Evolutionary conservation across 805 yeast genomes (phyloP), one percentile per base, ranked within the genome.

Genomic region (Pichia thaimueangensis): DNA sequence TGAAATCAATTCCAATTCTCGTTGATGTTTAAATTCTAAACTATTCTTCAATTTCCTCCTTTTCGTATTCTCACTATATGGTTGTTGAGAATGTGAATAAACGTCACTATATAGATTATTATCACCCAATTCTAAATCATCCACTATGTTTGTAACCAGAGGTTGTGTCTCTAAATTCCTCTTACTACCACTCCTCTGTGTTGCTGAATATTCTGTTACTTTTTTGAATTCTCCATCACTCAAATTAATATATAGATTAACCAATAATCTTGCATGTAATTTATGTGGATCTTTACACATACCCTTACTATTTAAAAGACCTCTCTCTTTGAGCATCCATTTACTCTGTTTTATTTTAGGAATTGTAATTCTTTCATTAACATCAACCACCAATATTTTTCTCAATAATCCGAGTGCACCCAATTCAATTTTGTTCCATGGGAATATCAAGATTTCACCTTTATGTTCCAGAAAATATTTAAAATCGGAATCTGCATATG

Each of bases 401-500:
- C 81, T 60, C 36, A 82, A 50, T 13, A 82, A 48, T 12, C 82
- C 73, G 24, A 78, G 48, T 2, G 72, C 73, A 8, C 62, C 64
- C 1, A 73, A 60, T 8, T 77, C 71, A 20, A 81, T 58, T 45
- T 63, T 69, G 13, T 65, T 62, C 87, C 88, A 81, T 0, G 82
- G 79, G 9, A 69, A 67, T 10, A 62, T 51, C 28, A 64, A 49
- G 2, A 71, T 56, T 31, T 70, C 70, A 3, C 82, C 82, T 21
- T 70, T 68, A 35, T 67, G 63, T 15, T 59, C 57, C 9, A 69
- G 54, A 36, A 51, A 59, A 29, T 53, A 54, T 4, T 45, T 37
- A 38, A 48, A 60, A 48, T 75, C 78, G 1, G 62, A 61, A 51
- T 81, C 86, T 10, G 68, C 68, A 21, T 42, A 29, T 19, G 39